Evolutionary conservation across 768 basidiomycete genomes (phyloP), one percentile per base, ranked within the genome.

Genomic region (Gyrodon lividus): DNA sequence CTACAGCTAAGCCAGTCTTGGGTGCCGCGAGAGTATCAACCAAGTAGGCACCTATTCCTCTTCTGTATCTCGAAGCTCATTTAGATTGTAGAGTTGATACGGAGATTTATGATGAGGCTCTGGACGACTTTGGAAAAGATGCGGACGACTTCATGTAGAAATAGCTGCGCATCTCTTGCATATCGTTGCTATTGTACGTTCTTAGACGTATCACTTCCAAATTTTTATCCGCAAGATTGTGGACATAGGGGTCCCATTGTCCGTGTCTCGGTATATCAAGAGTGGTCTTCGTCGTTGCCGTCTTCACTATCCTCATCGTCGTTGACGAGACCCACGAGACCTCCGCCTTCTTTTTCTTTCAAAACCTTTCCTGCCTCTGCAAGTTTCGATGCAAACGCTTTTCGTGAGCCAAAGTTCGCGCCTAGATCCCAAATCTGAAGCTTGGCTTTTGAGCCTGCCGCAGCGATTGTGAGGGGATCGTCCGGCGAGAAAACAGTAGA

Each of bases 391-490:
- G 83, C 86, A 48, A 98, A 94, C 0, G 86, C 86, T 63, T 90
- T 91, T 43, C 94, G 77, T 9, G 83, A 91, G 22, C 90, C 89
- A 16, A 77, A 71, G 65, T 91, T 98, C 5, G 89, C 80, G 9
- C 85, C 90, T 35, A 96, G 80, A 62, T 99, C 96, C 96, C 96
- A 99, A 14, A 99, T 77, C 67, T 98, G 96, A 6, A 99, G 69
- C 65, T 88, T 93, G 1, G 92, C 96, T 63, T 92, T 89, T 2
- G 92, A 95, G 12, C 97, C 97, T 26, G 89, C 96, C 3, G 93
- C 94, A 3, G 95, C 96, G 42, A 99, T 70, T 7, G 91, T 97
- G 45, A 98, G 82, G 2, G 94, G 89, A 62, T 95, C 90, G 65
- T 98, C 96, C 0, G 97, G 96, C 6, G 94, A 98, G 76, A 88